These are phyloP conservation scores for Xylaria curta DNA, from an alignment of 495 filamentous ascomycete species.

Conservation along the genomic window DNA sequence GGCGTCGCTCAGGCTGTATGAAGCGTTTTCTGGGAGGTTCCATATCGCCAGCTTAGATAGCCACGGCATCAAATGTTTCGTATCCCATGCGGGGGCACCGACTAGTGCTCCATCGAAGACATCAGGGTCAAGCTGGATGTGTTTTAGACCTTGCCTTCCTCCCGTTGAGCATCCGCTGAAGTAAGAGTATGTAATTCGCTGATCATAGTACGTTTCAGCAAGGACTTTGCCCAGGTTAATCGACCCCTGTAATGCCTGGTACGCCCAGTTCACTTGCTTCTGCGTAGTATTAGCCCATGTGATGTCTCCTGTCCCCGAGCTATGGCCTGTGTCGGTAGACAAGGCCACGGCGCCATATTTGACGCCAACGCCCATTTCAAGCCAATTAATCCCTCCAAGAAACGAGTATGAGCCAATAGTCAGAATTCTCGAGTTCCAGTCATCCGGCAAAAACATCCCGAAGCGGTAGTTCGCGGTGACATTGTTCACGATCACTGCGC, in stretches of 20 bases:
- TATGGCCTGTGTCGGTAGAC: constrained; percentile 65
- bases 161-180: constrained; percentile 65
- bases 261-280: constrained; percentile 47
- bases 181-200: constrained; percentile 54
- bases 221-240: constrained; percentile 45
- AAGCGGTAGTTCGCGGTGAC: constrained; percentile 55
- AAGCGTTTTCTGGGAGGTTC: constrained; percentile 46
- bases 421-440: constrained; percentile 52
- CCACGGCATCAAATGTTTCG: constrained; percentile 53
- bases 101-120: constrained; percentile 73
- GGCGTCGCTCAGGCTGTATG: constrained; percentile 55
- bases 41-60: constrained; percentile 35
- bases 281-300: constrained; percentile 56
- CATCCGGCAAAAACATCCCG: constrained; percentile 59
- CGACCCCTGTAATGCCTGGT: constrained; percentile 53
- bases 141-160: constrained; percentile 63
- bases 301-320: constrained; percentile 46
- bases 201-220: constrained; percentile 49
- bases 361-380: constrained; percentile 53
- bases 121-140: constrained; percentile 58
- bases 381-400: constrained; percentile 58
- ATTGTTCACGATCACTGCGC: constrained; percentile 57
- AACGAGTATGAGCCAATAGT: constrained; percentile 54
- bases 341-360: constrained; percentile 60
- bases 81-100: constrained; percentile 60